A percentile compares a stretch with the other conserved stretches of the same genome.
Evolutionary conservation across 306 rosid species (phyloP).

Genomic region (Arachis hypogaea): DNA sequence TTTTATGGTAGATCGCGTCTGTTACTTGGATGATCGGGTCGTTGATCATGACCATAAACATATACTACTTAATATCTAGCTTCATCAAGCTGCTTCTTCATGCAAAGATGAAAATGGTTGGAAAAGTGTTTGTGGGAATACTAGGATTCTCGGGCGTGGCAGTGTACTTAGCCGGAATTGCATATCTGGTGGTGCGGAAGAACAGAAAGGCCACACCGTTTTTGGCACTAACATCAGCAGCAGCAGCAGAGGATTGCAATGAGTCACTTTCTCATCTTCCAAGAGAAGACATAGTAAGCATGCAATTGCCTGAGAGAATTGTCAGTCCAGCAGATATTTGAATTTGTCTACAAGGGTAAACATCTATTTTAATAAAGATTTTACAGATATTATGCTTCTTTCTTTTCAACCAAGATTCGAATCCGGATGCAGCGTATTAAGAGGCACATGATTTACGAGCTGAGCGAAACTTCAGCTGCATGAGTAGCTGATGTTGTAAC

Average conservation of each 20-base stretch:
- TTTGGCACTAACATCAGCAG: constrained; percentile 45
- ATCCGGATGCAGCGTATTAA: too few relatives aligned
- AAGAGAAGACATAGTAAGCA: constrained; percentile 70
- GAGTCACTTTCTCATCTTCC: constrained; percentile 47
- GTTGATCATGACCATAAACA: constrained; percentile 70
- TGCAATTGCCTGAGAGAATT: constrained; percentile 76
- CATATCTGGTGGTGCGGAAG: constrained; percentile 62
- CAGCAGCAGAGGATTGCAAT: constrained; percentile 46
- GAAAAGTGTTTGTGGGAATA: constrained; percentile 59
- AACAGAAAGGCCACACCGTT: constrained; percentile 51
- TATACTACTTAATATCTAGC: constrained; percentile 60
- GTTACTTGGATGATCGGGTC: constrained; percentile 66
- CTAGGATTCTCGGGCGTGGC: constrained; percentile 68
- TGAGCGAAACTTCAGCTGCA: too few relatives aligned
- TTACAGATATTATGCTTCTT: too few relatives aligned
- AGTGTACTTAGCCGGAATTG: constrained; percentile 67
- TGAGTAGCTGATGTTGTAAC: too few relatives aligned
- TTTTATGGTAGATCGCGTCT: constrained; percentile 54
- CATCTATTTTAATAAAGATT: too few relatives aligned
- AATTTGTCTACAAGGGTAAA: neutral
- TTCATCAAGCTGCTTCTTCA: constrained; percentile 68
- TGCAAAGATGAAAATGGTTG: constrained; percentile 42
- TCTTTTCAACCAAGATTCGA: too few relatives aligned
- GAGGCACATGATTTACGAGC: too few relatives aligned
- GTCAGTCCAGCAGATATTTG: constrained; percentile 33